Percentiles rank a stretch among this genome's conserved stretches.
phyloP scores from a whole-genome alignment of 257 asterid genomes.

The Ballota nigra region DNA sequence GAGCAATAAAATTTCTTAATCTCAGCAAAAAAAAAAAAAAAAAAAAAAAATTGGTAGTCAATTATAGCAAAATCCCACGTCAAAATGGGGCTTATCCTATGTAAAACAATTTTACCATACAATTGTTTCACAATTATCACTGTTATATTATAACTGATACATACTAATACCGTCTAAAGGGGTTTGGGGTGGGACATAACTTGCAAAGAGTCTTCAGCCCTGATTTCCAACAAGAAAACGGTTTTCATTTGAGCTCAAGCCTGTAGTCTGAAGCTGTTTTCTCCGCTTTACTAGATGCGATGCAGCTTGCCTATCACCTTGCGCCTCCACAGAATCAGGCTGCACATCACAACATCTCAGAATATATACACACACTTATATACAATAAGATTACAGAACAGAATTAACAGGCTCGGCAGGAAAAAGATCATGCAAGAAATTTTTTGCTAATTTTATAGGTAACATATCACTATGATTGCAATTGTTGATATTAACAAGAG shows the following conservation, averaged over 20 bases:
- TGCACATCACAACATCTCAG: slow-evolving; percentile 31
- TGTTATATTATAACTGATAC: too few species aligned
- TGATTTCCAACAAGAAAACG: slow-evolving; percentile 60
- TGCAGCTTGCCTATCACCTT: slow-evolving; percentile 64
- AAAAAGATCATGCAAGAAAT: background rate
- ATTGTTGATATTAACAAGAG: background rate
- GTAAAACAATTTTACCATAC: too few species aligned
- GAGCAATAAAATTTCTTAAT: too few species aligned
- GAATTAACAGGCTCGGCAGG: background rate
- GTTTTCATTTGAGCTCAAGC: slow-evolving; percentile 45
- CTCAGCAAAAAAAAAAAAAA: too few species aligned
- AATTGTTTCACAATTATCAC: too few species aligned
- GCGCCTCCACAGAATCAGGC: slow-evolving; percentile 68
- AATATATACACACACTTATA: background rate
- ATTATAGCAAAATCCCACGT: slow-evolving; percentile 9
- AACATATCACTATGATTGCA: background rate
- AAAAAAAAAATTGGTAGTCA: background rate
- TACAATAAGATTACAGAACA: background rate
- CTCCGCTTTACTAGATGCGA: slow-evolving; percentile 58
- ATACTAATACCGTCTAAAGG: too few species aligned
- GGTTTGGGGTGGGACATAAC: background rate
- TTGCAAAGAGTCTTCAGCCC: slow-evolving; percentile 15
- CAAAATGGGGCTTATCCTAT: too few species aligned
- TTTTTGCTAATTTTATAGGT: background rate
- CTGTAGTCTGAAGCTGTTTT: slow-evolving; percentile 68